Conservation (phyloP, 202 grass and related monocot species). For the Brachypodium distachyon region DNA sequence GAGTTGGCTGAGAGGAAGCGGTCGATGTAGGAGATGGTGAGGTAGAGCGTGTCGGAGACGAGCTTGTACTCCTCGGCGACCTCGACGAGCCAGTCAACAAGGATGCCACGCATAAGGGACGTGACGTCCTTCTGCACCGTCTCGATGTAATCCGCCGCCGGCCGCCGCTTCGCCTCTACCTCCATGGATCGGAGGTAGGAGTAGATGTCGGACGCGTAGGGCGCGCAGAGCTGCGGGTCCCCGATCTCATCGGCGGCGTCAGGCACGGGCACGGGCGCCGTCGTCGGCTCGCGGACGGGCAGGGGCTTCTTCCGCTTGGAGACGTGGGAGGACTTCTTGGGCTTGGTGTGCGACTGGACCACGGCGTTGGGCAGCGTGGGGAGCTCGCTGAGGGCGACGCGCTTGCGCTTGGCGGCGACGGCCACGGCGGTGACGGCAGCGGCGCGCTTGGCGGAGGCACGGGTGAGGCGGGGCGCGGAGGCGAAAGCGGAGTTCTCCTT, state of each 20-base stretch:
- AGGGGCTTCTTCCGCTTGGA: neutral
- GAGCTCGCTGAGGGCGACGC: slow-evolving; percentile 40
- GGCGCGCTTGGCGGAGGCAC: slow-evolving; percentile 43
- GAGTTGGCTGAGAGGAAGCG: slow-evolving; percentile 45
- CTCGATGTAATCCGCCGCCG: slow-evolving; percentile 45
- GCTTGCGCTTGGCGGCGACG: slow-evolving; percentile 49
- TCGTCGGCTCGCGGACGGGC: neutral
- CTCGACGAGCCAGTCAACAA: slow-evolving; percentile 77
- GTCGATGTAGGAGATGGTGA: slow-evolving; percentile 65
- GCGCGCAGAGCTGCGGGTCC: slow-evolving; percentile 38
- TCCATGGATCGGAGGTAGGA: slow-evolving; percentile 60
- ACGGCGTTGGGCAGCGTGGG: slow-evolving; percentile 30
- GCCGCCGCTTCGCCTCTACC: slow-evolving; percentile 40
- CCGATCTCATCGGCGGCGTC: neutral
- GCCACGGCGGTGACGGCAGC: slow-evolving; percentile 15
- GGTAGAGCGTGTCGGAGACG: slow-evolving; percentile 69
- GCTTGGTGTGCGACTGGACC: neutral
- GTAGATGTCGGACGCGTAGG: slow-evolving; percentile 51
- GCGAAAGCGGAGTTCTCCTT: slow-evolving; percentile 38
- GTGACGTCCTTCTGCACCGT: slow-evolving; percentile 49
- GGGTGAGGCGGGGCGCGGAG: slow-evolving; percentile 30
- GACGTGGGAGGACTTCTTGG: neutral
- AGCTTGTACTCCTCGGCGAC: slow-evolving; percentile 78
- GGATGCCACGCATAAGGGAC: slow-evolving; percentile 50
- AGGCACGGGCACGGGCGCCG: neutral